Conservation (phyloP, 1,284 basidiomycete species). For the Pyrrhoderma noxium region DNA sequence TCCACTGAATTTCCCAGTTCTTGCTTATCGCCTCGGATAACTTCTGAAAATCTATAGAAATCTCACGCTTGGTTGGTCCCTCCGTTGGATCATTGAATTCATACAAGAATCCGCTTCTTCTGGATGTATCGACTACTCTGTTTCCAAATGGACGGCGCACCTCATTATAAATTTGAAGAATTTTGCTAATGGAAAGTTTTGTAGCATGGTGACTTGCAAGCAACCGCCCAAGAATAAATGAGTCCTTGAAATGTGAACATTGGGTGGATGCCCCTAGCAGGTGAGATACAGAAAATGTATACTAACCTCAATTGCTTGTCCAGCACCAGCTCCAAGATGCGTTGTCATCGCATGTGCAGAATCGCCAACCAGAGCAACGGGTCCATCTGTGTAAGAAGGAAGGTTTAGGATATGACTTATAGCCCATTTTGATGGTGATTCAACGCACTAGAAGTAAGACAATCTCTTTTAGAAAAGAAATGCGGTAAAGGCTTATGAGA, state of each 20-base stretch:
- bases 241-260: constrained; percentile 26
- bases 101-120: constrained; percentile 11
- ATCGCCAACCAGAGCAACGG: constrained; percentile 24
- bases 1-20: constrained; percentile 27
- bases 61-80: not conserved
- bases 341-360: constrained; percentile 36
- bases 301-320: constrained; percentile 34
- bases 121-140: constrained; percentile 10
- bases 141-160: constrained; percentile 23
- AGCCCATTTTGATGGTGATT: constrained; percentile 23
- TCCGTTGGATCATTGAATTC: constrained; percentile 13
- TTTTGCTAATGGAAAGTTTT: constrained; percentile 17
- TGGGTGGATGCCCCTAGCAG: too few relatives aligned
- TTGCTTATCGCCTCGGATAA: constrained; percentile 25
- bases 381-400: constrained; percentile 21
- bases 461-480: constrained; percentile 8
- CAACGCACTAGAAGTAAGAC: constrained; percentile 20
- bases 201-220: constrained; percentile 23
- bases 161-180: constrained; percentile 22
- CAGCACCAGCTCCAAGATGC: constrained; percentile 34
- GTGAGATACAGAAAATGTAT: not conserved
- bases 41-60: constrained; percentile 19
- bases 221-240: constrained; percentile 30
- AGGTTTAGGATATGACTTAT: constrained; percentile 22
- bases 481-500: not conserved